Evolutionary conservation across 257 asterid species (phyloP).

Genomic region (Salvia hispanica): DNA sequence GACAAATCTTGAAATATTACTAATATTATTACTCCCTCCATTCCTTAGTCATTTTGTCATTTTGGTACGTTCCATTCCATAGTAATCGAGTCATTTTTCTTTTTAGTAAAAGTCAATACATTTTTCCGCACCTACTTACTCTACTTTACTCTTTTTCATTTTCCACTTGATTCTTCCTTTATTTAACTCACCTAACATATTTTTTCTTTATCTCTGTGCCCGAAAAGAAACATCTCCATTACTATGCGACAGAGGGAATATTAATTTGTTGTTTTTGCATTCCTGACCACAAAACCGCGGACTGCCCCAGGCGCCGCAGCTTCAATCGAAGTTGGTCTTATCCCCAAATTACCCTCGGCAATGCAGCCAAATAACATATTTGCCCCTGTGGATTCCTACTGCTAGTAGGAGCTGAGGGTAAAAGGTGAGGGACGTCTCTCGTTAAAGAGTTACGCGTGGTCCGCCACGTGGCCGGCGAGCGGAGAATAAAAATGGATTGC

Average conservation of each 20-base stretch:
- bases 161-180: no score
- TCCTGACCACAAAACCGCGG: constrained; percentile 31
- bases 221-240: no score
- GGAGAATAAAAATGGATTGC: background rate
- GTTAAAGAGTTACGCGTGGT: constrained; percentile 37
- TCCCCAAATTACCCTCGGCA: constrained; percentile 23
- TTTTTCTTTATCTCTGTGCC: no score
- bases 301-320: constrained; percentile 41
- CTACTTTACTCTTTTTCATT: no score
- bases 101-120: no score
- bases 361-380: background rate
- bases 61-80: no score
- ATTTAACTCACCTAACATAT: no score
- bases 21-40: no score
- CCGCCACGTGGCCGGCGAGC: constrained; percentile 28
- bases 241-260: no score
- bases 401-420: constrained; percentile 10
- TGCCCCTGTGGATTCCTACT: constrained; percentile 7
- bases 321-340: background rate
- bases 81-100: no score
- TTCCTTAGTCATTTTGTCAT: no score
- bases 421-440: constrained; percentile 7
- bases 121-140: no score
- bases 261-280: background rate
- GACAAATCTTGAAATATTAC: background rate